phyloP scores from a whole-genome alignment of 306 rosid species.

The Urtica urens region DNA sequence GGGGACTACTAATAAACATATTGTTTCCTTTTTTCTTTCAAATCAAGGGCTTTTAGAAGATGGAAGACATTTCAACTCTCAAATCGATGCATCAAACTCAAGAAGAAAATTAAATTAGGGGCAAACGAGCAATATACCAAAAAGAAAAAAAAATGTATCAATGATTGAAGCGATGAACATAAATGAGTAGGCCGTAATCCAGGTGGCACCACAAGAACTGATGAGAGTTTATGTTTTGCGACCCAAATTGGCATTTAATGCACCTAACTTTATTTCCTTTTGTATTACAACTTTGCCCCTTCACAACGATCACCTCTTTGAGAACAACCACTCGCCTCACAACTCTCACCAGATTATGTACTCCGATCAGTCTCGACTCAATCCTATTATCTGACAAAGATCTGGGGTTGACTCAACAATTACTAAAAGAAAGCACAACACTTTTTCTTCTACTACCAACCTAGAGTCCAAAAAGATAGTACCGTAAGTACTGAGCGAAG shows the following conservation, averaged over 20 bases:
- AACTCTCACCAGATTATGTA: not conserved
- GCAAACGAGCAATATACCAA: not conserved
- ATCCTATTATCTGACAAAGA: not conserved
- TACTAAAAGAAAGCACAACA: not conserved
- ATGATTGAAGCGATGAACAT: conserved; percentile 4
- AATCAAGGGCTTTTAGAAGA: no score
- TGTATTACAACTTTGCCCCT: not conserved
- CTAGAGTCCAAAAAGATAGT: not conserved
- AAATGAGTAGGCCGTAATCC: conserved; percentile 9
- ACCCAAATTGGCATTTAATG: not conserved
- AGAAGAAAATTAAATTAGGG: not conserved
- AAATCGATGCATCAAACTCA: not conserved
- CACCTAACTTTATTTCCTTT: not conserved
- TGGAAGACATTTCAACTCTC: not conserved
- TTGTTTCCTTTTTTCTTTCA: no score
- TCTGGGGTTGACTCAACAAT: not conserved
- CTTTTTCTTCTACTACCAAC: not conserved
- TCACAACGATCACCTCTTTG: not conserved
- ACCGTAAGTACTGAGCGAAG: not conserved
- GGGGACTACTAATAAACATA: no score
- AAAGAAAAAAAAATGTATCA: not conserved
- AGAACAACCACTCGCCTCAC: not conserved
- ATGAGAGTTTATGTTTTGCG: conserved; percentile 4
- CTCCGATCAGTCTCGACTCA: not conserved
- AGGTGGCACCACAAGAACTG: conserved; percentile 5